Evolutionary conservation across 495 filamentous ascomycete genomes (phyloP), one percentile per base, ranked within the genome.

Genomic region (Extremus antarcticus): DNA sequence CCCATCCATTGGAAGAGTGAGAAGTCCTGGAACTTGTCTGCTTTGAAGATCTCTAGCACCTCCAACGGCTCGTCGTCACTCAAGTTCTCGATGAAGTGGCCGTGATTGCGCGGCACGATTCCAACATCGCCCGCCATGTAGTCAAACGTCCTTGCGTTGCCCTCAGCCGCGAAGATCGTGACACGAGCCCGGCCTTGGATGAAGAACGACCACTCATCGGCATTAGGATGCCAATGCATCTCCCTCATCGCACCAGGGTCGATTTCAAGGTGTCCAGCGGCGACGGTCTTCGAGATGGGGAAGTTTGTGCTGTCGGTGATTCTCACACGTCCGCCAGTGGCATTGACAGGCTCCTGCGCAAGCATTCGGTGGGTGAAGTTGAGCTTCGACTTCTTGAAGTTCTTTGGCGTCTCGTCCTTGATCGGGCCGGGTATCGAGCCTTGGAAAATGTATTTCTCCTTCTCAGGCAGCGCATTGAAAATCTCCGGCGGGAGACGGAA

Each of bases 151-250:
- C 76, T 74, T 1, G 84, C 76, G 1, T 73, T 64, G 0, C 67
- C 64, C 0, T 80, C 76, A 0, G 84, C 80, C 3, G 72, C 68
- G 64, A 80, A 88, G 3, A 88, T 68, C 0, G 84, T 88, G 15
- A 85, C 81, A 2, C 86, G 76, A 0, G 77, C 86, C 0, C 74
- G 73, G 0, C 86, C 86, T 24, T 76, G 65, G 46, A 88, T 76
- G 70, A 89, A 88, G 69, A 84, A 90, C 1, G 76, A 78, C 85
- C 84, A 90, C 61, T 89, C 85, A 66, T 88, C 85, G 21, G 78
- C 79, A 9, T 74, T 76, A 0, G 83, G 81, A 58, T 88, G 85
- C 86, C 86, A 90, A 68, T 90, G 86, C 41, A 90, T 78, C 64
- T 90, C 86, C 2, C 86, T 78, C 77, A 90, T 78, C 0, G 80